phyloP scores from a whole-genome alignment of 768 basidiomycete genomes.

The Sarcomyxa edulis region DNA sequence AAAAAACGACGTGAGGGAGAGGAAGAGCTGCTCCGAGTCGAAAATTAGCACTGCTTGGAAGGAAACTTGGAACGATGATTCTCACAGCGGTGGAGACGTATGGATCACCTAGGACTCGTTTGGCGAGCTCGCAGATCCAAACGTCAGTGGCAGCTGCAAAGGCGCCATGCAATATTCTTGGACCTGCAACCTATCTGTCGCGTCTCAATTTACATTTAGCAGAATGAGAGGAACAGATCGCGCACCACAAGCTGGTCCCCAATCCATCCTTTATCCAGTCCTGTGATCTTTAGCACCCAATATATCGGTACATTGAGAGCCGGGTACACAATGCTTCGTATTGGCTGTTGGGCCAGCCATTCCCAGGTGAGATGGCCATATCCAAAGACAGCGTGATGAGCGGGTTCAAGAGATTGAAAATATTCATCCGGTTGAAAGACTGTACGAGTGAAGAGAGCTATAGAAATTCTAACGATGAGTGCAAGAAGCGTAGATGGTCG shows the following conservation, averaged over 20 bases:
- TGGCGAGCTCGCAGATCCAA: slow-evolving; percentile 59
- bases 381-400: slow-evolving; percentile 84
- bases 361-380: slow-evolving; percentile 96
- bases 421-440: slow-evolving; percentile 98
- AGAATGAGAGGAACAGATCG: slow-evolving; percentile 12
- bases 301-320: slow-evolving; percentile 76
- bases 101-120: slow-evolving; percentile 47
- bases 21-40: slow-evolving; percentile 50
- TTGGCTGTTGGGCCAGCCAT: slow-evolving; percentile 68
- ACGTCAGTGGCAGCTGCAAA: slow-evolving; percentile 82
- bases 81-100: slow-evolving; percentile 63
- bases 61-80: too few relatives aligned
- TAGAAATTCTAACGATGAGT: slow-evolving; percentile 45
- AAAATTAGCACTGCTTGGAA: slow-evolving; percentile 1
- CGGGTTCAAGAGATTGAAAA: slow-evolving; percentile 91
- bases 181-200: slow-evolving; percentile 68
- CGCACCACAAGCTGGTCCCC: slow-evolving; percentile 60
- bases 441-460: slow-evolving; percentile 71
- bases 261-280: slow-evolving; percentile 38
- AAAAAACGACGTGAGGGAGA: slow-evolving; percentile 86
- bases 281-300: slow-evolving; percentile 53
- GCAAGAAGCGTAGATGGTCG: slow-evolving; percentile 20
- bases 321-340: slow-evolving; percentile 81
- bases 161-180: slow-evolving; percentile 68
- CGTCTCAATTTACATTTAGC: slow-evolving; percentile 1